These are phyloP conservation scores for Diospyros lotus DNA, from an alignment of 148 eudicot species.

Conservation along the genomic window DNA sequence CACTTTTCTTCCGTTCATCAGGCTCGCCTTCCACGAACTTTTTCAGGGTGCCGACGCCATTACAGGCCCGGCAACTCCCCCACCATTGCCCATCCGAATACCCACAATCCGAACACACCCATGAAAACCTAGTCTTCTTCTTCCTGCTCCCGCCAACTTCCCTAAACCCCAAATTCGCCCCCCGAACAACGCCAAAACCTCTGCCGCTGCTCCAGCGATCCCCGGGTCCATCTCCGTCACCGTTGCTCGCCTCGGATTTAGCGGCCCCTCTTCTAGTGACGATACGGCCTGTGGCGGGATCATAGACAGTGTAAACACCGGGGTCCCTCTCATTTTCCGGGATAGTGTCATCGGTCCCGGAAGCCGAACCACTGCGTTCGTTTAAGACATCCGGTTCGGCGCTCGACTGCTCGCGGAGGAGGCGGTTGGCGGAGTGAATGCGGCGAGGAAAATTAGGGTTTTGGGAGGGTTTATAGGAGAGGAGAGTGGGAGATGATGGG, in stretches of 20 bases:
- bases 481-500: constrained; percentile 7
- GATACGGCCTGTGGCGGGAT: constrained; percentile 21
- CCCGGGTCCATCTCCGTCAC: not conserved
- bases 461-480: constrained; percentile 9
- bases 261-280: constrained; percentile 3
- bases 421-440: constrained; percentile 21
- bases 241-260: constrained; percentile 7
- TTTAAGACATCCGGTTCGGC: not conserved
- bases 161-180: constrained; percentile 19
- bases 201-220: constrained; percentile 3
- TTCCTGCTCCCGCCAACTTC: constrained; percentile 28
- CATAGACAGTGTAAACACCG: constrained; percentile 28
- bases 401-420: constrained; percentile 1
- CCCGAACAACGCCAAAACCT: constrained; percentile 3
- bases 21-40: constrained; percentile 32
- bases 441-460: constrained; percentile 34
- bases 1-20: constrained; percentile 31
- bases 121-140: constrained; percentile 42
- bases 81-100: constrained; percentile 80
- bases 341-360: constrained; percentile 1
- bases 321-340: constrained; percentile 8
- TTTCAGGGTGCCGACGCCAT: constrained; percentile 44
- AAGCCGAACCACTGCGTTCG: constrained; percentile 5
- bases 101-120: constrained; percentile 80
- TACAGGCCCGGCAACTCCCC: constrained; percentile 67